A percentile compares a stretch with the other conserved stretches of the same genome.
These are phyloP conservation scores for Solanum hybrid DNA, from an alignment of 305 asterid genomes.

Conservation along the genomic window DNA sequence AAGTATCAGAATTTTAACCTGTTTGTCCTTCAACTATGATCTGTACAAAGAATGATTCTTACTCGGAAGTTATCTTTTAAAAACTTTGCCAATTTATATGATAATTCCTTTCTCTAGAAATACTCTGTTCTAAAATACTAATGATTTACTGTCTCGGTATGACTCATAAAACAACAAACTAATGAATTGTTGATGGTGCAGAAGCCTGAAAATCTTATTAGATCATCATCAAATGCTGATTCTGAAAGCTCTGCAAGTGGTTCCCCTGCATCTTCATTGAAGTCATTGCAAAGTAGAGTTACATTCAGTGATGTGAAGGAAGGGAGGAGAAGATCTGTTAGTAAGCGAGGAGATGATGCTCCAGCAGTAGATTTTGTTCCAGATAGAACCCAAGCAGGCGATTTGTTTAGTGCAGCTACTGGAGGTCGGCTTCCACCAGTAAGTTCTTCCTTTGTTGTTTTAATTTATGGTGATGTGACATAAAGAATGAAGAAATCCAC, in stretches of 20 bases:
- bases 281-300: constrained; percentile 39
- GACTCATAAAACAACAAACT: neutral
- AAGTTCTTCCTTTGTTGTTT: constrained; percentile 19
- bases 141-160: neutral
- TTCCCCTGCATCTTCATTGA: constrained; percentile 63
- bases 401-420: constrained; percentile 58
- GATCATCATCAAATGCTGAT: constrained; percentile 39
- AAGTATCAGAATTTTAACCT: neutral
- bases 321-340: constrained; percentile 47
- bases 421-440: constrained; percentile 53
- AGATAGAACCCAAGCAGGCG: constrained; percentile 24
- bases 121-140: neutral
- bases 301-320: constrained; percentile 39
- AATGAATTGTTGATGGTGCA: constrained; percentile 23
- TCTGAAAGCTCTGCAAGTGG: constrained; percentile 55
- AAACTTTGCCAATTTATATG: neutral
- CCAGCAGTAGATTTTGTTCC: constrained; percentile 6
- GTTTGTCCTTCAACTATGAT: neutral
- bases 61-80: neutral
- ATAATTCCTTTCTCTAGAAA: neutral
- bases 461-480: neutral
- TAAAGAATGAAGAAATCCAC: neutral
- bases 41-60: neutral
- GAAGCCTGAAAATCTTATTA: constrained; percentile 53
- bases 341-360: constrained; percentile 41